Conservation (phyloP, 495 filamentous ascomycete species). For the Trichoderma asperelloides region DNA sequence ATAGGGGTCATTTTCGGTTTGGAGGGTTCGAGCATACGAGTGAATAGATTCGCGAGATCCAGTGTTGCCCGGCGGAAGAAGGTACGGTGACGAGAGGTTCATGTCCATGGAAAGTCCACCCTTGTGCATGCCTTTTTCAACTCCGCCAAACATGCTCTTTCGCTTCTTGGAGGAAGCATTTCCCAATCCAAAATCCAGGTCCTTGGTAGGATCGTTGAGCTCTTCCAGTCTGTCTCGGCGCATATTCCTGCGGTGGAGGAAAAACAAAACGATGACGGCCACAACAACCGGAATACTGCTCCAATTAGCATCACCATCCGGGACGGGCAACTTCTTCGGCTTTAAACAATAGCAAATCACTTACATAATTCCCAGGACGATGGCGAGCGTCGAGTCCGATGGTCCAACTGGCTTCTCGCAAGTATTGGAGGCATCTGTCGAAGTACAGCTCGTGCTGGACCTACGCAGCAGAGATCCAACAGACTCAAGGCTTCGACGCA, state of each 20-base stretch:
- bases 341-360: slow-evolving; percentile 27
- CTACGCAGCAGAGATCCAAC: slow-evolving; percentile 1
- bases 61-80: slow-evolving; percentile 74
- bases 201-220: slow-evolving; percentile 77
- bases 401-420: slow-evolving; percentile 51
- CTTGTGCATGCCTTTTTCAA: slow-evolving; percentile 46
- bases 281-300: slow-evolving; percentile 65
- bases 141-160: slow-evolving; percentile 33
- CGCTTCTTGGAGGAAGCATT: slow-evolving; percentile 21
- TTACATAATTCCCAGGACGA: slow-evolving; percentile 76
- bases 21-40: slow-evolving; percentile 65
- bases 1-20: slow-evolving; percentile 73
- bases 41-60: slow-evolving; percentile 76
- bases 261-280: slow-evolving; percentile 59
- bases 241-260: slow-evolving; percentile 68
- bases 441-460: neutral
- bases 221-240: slow-evolving; percentile 72
- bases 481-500: neutral
- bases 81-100: slow-evolving; percentile 73
- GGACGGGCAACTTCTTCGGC: neutral
- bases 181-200: slow-evolving; percentile 80
- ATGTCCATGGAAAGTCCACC: slow-evolving; percentile 74
- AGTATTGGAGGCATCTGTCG: slow-evolving; percentile 14
- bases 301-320: slow-evolving; percentile 21
- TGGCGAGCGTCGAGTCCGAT: slow-evolving; percentile 56